Percentiles rank a stretch among this genome's conserved stretches.
phyloP scores from a whole-genome alignment of 192 early-diverging fungal species.

The Linnemannia elongata region DNA sequence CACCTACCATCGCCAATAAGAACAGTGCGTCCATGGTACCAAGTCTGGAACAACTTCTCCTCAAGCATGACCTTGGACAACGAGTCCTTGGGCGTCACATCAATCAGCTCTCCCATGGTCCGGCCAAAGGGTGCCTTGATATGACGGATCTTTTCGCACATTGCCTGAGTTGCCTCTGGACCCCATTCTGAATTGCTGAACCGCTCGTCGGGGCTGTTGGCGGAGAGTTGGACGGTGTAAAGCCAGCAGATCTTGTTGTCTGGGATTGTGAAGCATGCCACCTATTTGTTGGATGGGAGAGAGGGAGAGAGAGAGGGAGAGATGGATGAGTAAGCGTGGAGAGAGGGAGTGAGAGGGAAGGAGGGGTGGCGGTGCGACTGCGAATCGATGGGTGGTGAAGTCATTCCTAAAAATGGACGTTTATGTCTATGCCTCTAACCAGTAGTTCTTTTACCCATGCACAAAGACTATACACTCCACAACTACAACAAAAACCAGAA shows the following conservation, averaged over 20 bases:
- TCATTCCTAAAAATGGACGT: too few relatives aligned
- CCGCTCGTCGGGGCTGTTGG: constrained; percentile 10
- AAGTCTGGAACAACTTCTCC: constrained; percentile 43
- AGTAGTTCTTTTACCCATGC: background rate
- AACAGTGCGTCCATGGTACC: constrained; percentile 28
- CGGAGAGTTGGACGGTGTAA: constrained; percentile 21
- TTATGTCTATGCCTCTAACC: background rate
- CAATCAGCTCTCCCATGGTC: constrained; percentile 39
- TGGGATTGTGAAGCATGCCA: constrained; percentile 40
- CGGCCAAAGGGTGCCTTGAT: constrained; percentile 39
- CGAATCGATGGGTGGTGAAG: background rate
- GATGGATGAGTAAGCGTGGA: background rate
- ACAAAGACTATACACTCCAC: background rate
- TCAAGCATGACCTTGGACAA: constrained; percentile 54
- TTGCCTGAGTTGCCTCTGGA: constrained; percentile 29
- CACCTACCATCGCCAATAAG: constrained; percentile 40
- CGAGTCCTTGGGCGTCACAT: constrained; percentile 23
- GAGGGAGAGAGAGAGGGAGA: background rate
- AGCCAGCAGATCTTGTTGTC: constrained; percentile 45
- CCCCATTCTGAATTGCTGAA: constrained; percentile 52
- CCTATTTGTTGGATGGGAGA: background rate
- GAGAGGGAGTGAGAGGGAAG: background rate
- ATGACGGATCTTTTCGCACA: constrained; percentile 39
- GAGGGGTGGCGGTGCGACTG: background rate
- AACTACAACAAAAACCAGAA: background rate